Base-by-base conservation (phyloP, 1,284 basidiomycete genomes). In the Moniliella sp. region DNA sequence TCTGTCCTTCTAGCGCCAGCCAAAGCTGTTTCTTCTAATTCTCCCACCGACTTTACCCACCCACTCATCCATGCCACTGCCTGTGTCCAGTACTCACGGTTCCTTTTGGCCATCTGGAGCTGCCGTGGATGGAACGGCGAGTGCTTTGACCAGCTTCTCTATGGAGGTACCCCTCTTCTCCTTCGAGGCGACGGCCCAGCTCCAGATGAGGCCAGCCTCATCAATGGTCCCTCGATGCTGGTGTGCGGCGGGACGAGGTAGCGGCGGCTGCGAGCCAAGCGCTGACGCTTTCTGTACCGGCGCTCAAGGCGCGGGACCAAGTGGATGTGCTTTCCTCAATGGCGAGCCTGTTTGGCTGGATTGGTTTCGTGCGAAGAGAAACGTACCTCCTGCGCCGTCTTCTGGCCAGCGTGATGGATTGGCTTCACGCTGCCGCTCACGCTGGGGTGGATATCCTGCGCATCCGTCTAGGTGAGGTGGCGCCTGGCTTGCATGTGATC, bases 41-140 rank as follows among this genome's bases (percentile, higher is more conserved):
- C 51, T 30, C 51, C 51, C 2, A 35, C 51, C 19, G 56, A 59
- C 39, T 57, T 48, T 21, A 59, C 56, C 13, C 56, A 57, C 33
- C 56, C 56, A 12, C 30, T 49, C 15, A 47, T 59, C 23, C 50
- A 59, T 19, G 51, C 50, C 4, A 37, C 31, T 4, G 54, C 52
- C 1, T 55, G 52, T 30, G 37, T 57, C 14, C 38, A 50, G 28
- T 55, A 55, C 21, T 41, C 54, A 4, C 40, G 54, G 26, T 48
- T 59, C 33, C 40, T 59, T 23, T 39, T 57, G 8, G 51, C 56
- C 1, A 39, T 59, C 9, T 59, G 50, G 48, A 47, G 54, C 2
- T 49, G 42, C 2, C 45, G 43, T 11, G 56, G 56, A 0, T 59
- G 53, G 51, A 57, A 55, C 26, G 51, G 45, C 28, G 56, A 57